These are phyloP conservation scores for Orychophragmus violaceus DNA, from an alignment of 345 rosid species.

Conservation along the genomic window DNA sequence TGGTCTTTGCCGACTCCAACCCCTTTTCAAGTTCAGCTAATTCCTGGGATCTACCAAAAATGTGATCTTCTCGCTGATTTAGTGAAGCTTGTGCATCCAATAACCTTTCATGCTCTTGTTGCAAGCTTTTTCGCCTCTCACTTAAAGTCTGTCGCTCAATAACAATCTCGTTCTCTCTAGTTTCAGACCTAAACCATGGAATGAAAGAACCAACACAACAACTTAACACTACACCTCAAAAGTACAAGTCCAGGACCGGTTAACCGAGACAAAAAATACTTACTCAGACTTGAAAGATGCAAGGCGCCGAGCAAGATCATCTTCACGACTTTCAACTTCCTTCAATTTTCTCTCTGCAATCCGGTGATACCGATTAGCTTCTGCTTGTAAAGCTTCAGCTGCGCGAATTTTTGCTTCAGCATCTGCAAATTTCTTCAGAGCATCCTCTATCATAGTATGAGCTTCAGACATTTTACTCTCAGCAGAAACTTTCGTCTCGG, in stretches of 20 bases:
- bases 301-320: conserved; percentile 60
- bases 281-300: conserved; percentile 72
- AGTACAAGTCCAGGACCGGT: background rate
- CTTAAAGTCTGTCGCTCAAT: conserved; percentile 59
- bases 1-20: conserved; percentile 48
- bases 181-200: conserved; percentile 55
- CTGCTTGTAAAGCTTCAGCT: conserved; percentile 70
- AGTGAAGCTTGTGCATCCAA: conserved; percentile 68
- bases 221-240: background rate
- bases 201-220: background rate
- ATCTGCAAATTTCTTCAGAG: conserved; percentile 53
- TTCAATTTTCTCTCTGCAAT: conserved; percentile 82
- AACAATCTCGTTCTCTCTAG: conserved; percentile 59
- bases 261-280: conserved; percentile 23
- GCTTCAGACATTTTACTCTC: conserved; percentile 63
- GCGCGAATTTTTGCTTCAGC: conserved; percentile 59
- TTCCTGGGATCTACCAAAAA: conserved; percentile 64
- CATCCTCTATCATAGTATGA: conserved; percentile 56
- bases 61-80: conserved; percentile 78
- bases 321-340: conserved; percentile 82
- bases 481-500: conserved; percentile 84
- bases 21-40: conserved; percentile 52
- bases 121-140: conserved; percentile 68
- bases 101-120: conserved; percentile 71
- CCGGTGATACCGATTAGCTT: conserved; percentile 56